Base-by-base conservation (phyloP, 768 basidiomycete genomes). In the Lactarius psammicola region DNA sequence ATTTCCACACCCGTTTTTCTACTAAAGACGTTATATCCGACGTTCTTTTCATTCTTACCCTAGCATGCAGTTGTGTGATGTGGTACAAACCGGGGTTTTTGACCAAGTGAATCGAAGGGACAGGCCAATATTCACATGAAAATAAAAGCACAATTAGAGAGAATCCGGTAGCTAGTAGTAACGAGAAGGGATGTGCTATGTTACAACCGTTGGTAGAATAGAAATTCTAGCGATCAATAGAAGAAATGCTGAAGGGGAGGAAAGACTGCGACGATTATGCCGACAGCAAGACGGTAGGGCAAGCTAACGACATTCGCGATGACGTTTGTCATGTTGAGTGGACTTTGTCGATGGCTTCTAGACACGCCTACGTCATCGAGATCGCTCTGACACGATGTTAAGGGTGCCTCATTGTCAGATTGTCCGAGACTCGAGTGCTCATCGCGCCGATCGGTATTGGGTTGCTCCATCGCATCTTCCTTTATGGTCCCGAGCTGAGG, bases 401-500 rank as follows among this genome's bases (percentile, higher is more conserved):
- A 57, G 6, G 36, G 33, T 4, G 28, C 54, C 17, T 63, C 69
- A 15, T 38, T 60, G 17, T 69, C 69, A 9, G 64, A 46, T 38
- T 42, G 38, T 53, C 59, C 66, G 4, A 46, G 46, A 54, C 36
- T 34, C 31, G 62, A 49, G 26, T 56, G 49, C 10, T 56, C 54
- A n/a, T 66, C 70, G 18, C 28, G 13, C 51, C 57, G 62, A 26
- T 40, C 56, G 7, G 38, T 38, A 9, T 8, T 38, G 28, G n/a
- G 11, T 26, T 60, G 59, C 33, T 71, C 71, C 26, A 40, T n/a
- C 30, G 68, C 63, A 28, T 71, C 73, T 65, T 78, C 78, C 11
- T 76, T 75, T 67, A 78, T 80, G 18, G 79, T 78, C 69, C 78
- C 78, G 28, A 79, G 74, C 20, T 63, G 59, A 55, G 80, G 74